phyloP scores from a whole-genome alignment of 2,329 filamentous ascomycete species.

The Arachnopeziza araneosa region DNA sequence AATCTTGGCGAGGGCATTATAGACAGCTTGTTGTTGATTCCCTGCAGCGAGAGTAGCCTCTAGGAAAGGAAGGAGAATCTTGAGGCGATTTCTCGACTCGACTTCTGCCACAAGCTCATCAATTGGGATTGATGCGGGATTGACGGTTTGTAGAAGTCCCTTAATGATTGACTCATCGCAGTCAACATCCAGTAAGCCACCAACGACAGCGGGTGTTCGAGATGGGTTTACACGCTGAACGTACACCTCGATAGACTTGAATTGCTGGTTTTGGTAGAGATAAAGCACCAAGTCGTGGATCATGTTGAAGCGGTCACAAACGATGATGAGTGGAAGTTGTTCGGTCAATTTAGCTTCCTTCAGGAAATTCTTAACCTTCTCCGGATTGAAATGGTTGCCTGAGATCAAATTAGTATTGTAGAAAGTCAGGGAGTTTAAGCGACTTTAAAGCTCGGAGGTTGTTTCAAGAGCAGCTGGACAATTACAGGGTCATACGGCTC shows the following conservation, averaged over 20 bases:
- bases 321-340: conserved; percentile 93
- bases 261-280: conserved; percentile 98
- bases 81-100: conserved; percentile 91
- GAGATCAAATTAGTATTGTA: not conserved
- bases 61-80: conserved; percentile 92
- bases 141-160: conserved; percentile 77
- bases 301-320: conserved; percentile 99
- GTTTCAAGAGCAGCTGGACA: no score
- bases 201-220: conserved; percentile 86
- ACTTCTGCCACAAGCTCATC: conserved; percentile 92
- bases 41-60: conserved; percentile 84
- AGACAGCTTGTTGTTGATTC: conserved; percentile 94
- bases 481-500: no score
- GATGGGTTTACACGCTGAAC: conserved; percentile 94
- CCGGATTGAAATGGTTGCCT: conserved; percentile 67
- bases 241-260: conserved; percentile 97
- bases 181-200: conserved; percentile 90
- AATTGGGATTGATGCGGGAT: conserved; percentile 80
- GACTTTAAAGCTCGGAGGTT: no score
- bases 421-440: not conserved
- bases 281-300: conserved; percentile 95
- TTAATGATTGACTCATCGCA: conserved; percentile 97
- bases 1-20: conserved; percentile 96
- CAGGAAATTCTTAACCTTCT: conserved; percentile 98
- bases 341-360: conserved; percentile 92